Evolutionary conservation across 2,329 filamentous ascomycete species (phyloP).

Genomic region (Erysiphe neolycopersici): DNA sequence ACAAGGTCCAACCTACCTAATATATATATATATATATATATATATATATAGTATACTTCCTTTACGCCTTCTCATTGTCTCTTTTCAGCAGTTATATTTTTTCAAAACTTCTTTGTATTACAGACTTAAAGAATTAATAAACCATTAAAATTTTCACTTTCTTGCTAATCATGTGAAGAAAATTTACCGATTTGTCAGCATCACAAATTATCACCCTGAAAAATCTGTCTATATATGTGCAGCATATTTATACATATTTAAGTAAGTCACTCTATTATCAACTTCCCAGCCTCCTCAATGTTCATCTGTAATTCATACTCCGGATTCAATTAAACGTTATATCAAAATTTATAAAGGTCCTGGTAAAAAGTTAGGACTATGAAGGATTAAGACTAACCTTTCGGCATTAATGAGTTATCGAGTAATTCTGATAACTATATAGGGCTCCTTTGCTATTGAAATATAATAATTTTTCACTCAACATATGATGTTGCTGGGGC

Average conservation of each 20-base stretch:
- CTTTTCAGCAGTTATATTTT: neutral
- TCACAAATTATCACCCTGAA: neutral
- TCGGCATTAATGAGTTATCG: too few species aligned
- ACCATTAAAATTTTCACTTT: neutral
- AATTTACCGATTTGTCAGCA: neutral
- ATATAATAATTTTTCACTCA: too few species aligned
- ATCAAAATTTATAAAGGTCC: too few species aligned
- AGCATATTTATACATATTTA: neutral
- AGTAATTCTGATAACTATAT: too few species aligned
- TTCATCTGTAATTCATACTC: neutral
- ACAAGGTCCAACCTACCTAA: too few species aligned
- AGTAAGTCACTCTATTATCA: neutral
- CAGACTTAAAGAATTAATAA: neutral
- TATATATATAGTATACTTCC: neutral
- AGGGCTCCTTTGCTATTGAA: too few species aligned
- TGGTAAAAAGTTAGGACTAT: too few species aligned
- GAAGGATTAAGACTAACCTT: too few species aligned
- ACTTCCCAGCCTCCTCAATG: neutral
- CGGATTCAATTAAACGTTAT: neutral
- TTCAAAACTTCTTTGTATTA: neutral
- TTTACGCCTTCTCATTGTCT: neutral
- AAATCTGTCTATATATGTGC: neutral
- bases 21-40: too few species aligned
- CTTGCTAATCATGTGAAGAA: neutral
- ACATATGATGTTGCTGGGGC: too few species aligned